These are phyloP conservation scores for Candida glaebosa DNA, from an alignment of 805 yeast genomes.

Conservation along the genomic window DNA sequence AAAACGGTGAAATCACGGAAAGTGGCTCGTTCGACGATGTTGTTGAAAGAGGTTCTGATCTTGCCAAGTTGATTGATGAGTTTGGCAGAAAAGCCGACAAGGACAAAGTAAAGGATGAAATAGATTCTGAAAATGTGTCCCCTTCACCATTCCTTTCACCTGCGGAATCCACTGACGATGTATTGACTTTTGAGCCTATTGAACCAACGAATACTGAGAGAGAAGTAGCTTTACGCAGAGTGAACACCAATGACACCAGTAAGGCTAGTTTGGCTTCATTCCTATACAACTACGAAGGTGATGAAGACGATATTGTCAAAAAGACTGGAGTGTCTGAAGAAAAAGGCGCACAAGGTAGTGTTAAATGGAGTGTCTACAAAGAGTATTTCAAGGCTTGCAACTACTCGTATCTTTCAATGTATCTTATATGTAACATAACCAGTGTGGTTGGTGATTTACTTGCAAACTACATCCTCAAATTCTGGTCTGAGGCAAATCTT, in stretches of 20 bases:
- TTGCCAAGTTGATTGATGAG: slow-evolving; percentile 5
- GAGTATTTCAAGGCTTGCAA: slow-evolving; percentile 33
- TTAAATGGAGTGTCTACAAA: slow-evolving; percentile 25
- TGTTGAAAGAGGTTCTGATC: slow-evolving; percentile 4
- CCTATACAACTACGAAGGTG: slow-evolving; percentile 3
- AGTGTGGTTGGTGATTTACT: slow-evolving; percentile 11
- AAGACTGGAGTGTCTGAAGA: slow-evolving; percentile 18
- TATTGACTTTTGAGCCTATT: neutral
- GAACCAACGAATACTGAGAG: neutral
- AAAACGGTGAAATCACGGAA: slow-evolving; percentile 26
- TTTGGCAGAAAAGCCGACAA: slow-evolving; percentile 3
- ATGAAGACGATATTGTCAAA: slow-evolving; percentile 3
- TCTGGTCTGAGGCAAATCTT: slow-evolving; percentile 34
- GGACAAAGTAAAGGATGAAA: neutral
- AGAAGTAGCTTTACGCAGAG: neutral
- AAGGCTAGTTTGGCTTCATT: slow-evolving; percentile 5
- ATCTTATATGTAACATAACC: slow-evolving; percentile 11
- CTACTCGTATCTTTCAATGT: slow-evolving; percentile 20
- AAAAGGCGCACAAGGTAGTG: slow-evolving; percentile 30
- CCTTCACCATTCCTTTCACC: neutral
- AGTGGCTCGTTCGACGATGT: slow-evolving; percentile 47
- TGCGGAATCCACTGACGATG: neutral
- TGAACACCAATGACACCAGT: slow-evolving; percentile 1
- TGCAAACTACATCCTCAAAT: slow-evolving; percentile 27
- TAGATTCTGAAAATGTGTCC: neutral